Conservation (phyloP, 2,329 filamentous ascomycete genomes). For the Sporothrix mexicana region DNA sequence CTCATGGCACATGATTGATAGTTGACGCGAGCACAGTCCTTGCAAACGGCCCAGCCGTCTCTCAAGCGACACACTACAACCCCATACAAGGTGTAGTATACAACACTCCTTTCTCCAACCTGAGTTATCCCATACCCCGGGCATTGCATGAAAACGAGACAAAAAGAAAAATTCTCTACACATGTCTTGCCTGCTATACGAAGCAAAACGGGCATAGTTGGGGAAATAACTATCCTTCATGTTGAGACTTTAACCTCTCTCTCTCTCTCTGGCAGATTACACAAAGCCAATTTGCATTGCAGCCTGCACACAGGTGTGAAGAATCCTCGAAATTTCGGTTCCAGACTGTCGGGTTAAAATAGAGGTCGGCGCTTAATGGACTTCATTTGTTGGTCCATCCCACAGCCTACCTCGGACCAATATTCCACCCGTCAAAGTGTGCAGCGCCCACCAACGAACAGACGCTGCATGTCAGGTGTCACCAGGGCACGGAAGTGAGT, state of each 20-base stretch:
- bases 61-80: conserved; percentile 1
- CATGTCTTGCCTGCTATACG: no score
- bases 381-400: conserved; percentile 31
- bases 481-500: neutral
- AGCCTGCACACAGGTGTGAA: neutral
- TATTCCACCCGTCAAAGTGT: conserved; percentile 29
- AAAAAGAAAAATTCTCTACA: no score
- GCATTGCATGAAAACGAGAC: no score
- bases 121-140: neutral
- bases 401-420: conserved; percentile 35
- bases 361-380: conserved; percentile 36
- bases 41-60: neutral
- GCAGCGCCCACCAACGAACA: neutral
- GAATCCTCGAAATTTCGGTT: conserved; percentile 34
- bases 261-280: neutral
- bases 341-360: conserved; percentile 35
- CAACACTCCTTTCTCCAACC: neutral
- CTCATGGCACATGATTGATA: conserved; percentile 34
- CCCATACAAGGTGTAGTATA: neutral
- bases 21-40: conserved; percentile 31
- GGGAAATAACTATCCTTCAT: no score
- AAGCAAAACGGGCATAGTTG: no score
- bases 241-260: neutral
- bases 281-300: neutral
- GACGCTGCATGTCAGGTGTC: neutral